A percentile compares a stretch with the other conserved stretches of the same genome.
phyloP scores from a whole-genome alignment of 306 rosid species.

The Fragaria ananassa region DNA sequence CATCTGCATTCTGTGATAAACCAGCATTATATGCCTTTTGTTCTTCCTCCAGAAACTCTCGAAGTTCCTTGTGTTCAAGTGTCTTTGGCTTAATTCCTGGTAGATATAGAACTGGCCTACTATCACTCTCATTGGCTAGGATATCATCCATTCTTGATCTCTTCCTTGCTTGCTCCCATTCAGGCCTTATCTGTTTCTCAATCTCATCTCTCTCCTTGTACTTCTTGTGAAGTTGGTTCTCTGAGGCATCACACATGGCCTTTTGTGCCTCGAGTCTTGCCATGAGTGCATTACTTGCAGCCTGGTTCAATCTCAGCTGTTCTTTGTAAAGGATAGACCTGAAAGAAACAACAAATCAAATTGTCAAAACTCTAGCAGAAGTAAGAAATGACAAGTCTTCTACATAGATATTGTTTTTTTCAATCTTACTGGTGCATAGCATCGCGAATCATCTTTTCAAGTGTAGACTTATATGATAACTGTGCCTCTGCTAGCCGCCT shows the following conservation, averaged over 20 bases:
- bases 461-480: constrained; percentile 71
- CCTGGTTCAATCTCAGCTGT: constrained; percentile 91
- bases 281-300: constrained; percentile 79
- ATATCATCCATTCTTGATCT: constrained; percentile 70
- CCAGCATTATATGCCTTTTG: constrained; percentile 60
- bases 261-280: constrained; percentile 96
- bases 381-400: neutral
- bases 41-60: constrained; percentile 85
- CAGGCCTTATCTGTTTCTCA: constrained; percentile 75
- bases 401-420: neutral
- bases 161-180: constrained; percentile 77
- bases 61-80: constrained; percentile 76
- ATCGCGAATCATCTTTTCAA: constrained; percentile 97
- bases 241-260: constrained; percentile 70
- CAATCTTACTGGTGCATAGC: constrained; percentile 92
- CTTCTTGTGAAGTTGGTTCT: constrained; percentile 81
- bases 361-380: neutral
- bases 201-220: constrained; percentile 68
- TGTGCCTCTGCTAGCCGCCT: constrained; percentile 89
- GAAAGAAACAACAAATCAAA: constrained; percentile 9
- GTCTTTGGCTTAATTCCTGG: constrained; percentile 56
- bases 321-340: constrained; percentile 96
- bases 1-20: constrained; percentile 43
- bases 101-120: constrained; percentile 47
- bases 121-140: constrained; percentile 44